These are phyloP conservation scores for Chaetomiaceae sp. DNA, from an alignment of 2,329 filamentous ascomycete species.

Conservation along the genomic window DNA sequence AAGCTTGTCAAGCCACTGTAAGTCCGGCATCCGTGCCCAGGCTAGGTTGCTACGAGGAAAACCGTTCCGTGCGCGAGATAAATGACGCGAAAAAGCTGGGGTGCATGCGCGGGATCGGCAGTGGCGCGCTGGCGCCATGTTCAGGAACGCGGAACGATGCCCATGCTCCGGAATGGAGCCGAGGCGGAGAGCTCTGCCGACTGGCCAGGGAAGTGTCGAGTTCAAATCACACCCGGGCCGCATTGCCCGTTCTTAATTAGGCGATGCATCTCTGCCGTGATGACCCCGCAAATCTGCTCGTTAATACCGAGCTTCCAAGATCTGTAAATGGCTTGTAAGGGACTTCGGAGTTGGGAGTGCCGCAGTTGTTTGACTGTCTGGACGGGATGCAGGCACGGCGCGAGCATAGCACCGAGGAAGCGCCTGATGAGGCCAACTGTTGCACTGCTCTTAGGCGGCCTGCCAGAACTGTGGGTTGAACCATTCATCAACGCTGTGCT, in stretches of 20 bases:
- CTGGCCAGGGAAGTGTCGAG: not conserved
- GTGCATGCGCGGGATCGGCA: conserved; percentile 19
- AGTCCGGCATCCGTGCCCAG: too few species aligned
- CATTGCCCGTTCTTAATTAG: conserved; percentile 27
- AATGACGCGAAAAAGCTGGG: conserved; percentile 22
- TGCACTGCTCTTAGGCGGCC: too few species aligned
- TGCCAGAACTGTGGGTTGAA: not conserved
- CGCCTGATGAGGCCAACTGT: too few species aligned
- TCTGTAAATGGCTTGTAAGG: not conserved
- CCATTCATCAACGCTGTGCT: too few species aligned
- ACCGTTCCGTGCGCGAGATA: conserved; percentile 26
- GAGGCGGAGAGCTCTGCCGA: not conserved
- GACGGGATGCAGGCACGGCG: too few species aligned
- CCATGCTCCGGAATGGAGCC: conserved; percentile 6
- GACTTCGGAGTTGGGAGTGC: conserved; percentile 7
- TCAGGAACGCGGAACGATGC: conserved; percentile 23
- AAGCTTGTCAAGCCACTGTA: conserved; percentile 9
- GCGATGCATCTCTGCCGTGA: conserved; percentile 3
- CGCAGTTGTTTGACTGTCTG: not conserved
- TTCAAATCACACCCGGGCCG: conserved; percentile 22
- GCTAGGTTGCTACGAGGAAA: too few species aligned
- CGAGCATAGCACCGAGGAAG: not conserved
- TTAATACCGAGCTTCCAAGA: conserved; percentile 12
- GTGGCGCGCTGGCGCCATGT: conserved; percentile 18
- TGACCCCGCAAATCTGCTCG: conserved; percentile 7